phyloP scores from a whole-genome alignment of 2,329 filamentous ascomycete species.

The Clonostachys byssicola region DNA sequence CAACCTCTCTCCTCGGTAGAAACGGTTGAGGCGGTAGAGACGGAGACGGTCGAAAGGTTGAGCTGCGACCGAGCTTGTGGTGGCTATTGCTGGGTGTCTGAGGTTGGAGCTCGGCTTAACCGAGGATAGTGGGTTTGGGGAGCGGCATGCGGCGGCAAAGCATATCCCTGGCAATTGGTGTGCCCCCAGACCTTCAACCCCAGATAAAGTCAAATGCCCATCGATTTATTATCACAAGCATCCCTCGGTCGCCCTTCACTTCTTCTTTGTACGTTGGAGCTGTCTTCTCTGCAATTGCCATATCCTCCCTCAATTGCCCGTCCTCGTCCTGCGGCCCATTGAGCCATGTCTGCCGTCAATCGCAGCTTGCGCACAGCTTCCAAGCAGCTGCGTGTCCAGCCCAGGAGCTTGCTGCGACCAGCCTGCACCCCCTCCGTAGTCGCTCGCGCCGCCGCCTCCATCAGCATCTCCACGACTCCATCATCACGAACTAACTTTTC shows the following conservation, averaged over 20 bases:
- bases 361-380: constrained; percentile 50
- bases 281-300: background rate
- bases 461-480: constrained; percentile 23
- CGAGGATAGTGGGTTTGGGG: constrained; percentile 1
- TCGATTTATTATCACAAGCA: too few species aligned
- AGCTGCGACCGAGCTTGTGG: too few species aligned
- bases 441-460: constrained; percentile 20
- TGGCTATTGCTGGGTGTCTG: background rate
- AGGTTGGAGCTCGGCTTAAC: constrained; percentile 1
- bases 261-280: background rate
- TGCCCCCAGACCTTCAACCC: too few species aligned
- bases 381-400: constrained; percentile 46
- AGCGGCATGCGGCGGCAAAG: constrained; percentile 7
- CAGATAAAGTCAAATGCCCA: too few species aligned
- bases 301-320: background rate
- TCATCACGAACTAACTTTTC: constrained; percentile 35
- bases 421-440: constrained; percentile 23
- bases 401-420: constrained; percentile 24
- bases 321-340: constrained; percentile 8
- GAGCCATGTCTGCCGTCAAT: constrained; percentile 47
- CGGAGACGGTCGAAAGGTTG: too few species aligned
- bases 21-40: too few species aligned
- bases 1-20: too few species aligned
- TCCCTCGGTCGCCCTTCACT: too few species aligned
- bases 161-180: constrained; percentile 1